A percentile compares a stretch with the other conserved stretches of the same genome.
Evolutionary conservation across 495 filamentous ascomycete species (phyloP).

Genomic region (Hypoxylon crocopeplum): DNA sequence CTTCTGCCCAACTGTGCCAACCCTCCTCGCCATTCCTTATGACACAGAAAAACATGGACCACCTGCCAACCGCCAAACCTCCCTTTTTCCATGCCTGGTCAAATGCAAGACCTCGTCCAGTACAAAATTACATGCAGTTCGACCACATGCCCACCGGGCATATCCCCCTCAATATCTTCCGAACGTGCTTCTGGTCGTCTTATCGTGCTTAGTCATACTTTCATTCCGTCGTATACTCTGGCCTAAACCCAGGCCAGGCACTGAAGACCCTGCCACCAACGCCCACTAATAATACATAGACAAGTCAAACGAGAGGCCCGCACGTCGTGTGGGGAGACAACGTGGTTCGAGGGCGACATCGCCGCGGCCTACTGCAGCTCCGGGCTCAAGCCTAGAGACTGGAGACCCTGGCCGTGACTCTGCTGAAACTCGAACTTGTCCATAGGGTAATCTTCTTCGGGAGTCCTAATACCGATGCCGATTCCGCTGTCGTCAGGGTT

Average conservation of each 20-base stretch:
- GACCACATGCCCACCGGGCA: background rate
- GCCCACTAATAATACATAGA: slow-evolving; percentile 25
- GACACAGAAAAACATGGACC: slow-evolving; percentile 1
- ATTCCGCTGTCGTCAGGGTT: slow-evolving; percentile 75
- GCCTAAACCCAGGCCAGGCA: no score
- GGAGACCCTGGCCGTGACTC: slow-evolving; percentile 10
- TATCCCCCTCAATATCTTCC: slow-evolving; percentile 1
- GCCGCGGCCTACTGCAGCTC: slow-evolving; percentile 2
- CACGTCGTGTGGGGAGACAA: background rate
- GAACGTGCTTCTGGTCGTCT: slow-evolving; percentile 16
- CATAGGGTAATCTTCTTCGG: slow-evolving; percentile 63
- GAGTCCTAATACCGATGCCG: slow-evolving; percentile 68
- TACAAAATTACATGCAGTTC: slow-evolving; percentile 1
- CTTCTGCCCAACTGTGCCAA: background rate
- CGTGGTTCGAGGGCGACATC: background rate
- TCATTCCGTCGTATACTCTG: slow-evolving; percentile 32
- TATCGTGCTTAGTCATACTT: slow-evolving; percentile 38
- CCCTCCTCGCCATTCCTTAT: background rate
- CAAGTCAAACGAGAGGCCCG: background rate
- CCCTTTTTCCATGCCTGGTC: slow-evolving; percentile 24
- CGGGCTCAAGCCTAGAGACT: slow-evolving; percentile 5
- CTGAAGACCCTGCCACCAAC: background rate
- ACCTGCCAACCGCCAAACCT: slow-evolving; percentile 2
- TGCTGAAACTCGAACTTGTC: slow-evolving; percentile 58
- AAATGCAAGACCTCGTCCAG: no score